Evolutionary conservation across 345 rosid species (phyloP), one percentile per base, ranked within the genome.

Genomic region (Euphorbia tirucalli): DNA sequence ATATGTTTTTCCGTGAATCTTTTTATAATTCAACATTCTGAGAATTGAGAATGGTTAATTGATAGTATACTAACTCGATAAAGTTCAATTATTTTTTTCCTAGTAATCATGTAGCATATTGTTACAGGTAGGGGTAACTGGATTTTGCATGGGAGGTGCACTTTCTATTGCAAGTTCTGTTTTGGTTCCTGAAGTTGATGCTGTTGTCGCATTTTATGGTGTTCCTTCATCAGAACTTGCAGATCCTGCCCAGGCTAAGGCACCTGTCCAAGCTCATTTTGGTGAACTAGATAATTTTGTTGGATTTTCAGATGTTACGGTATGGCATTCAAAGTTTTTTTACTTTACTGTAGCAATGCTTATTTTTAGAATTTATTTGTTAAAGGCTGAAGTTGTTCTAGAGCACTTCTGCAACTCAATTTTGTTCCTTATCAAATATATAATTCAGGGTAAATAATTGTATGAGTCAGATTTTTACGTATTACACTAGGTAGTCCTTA

Each of bases 101-200:
- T 11, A 54, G 14, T 32, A 50, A 25, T 28, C 5, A 68, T 24
- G 28, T n/a, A 22, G 13, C 11, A 25, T 24, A 65, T 16, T 82
- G 67, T 70, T 35, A 70, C 63, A 92, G 98, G 97, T 81, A 83
- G 98, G 98, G 44, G 98, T 94, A 21, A 87, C 96, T 67, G 98
- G 98, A 67, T 92, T 71, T 80, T 94, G 98, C 82, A 90, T 95
- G 97, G 99, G 93, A 22, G 97, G 97, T 76, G 97, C 97, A 60
- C 79, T 95, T 65, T 74, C 97, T 68, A 88, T 95, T 72, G 97
- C 99, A 72, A 92, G 93, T 78, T 87, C 97, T 74, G 99, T 90
- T 71, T 85, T 92, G 80, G 86, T 88, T 75, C 97, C 91, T 13
- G 93, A 84, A 70, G 96, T 89, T 21, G 97, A 92, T 81, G 89